Base-by-base conservation (phyloP, 352 stramenopile species). In the Poterioochromonas sp. region DNA sequence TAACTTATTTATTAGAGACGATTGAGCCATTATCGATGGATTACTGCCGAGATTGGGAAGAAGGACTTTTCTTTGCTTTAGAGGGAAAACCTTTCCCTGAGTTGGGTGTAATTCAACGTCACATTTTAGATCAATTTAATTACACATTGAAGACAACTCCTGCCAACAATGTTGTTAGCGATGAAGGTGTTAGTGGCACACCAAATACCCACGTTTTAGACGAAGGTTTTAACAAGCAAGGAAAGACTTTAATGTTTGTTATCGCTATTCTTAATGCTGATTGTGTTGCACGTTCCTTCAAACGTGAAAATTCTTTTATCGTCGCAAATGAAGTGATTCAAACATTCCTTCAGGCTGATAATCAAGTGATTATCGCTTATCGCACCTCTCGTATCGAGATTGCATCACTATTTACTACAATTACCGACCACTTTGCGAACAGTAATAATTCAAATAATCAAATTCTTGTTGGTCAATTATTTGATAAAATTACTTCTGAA, bases 1-100 rank as follows among this genome's bases (percentile, higher is more conserved):
- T 60, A 29, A 63, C n/a, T 3, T 37, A 40, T 5, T 29, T 76
- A 20, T 20, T 11, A 22, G 43, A 65, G 2, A 34, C 11, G 1
- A 32, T 44, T 22, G 43, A 78, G 32, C 2, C 2, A 15, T 22
- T 49, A 3, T 68, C 71, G 18, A 41, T 68, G 47, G 71, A 78
- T 2, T 78, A 39, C 32, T 63, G 22, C 20, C 3, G 32, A 18
- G 71, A 78, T 53, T 78, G 71, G 71, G 26, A 11, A 18, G 71
- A 78, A 39, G 47, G 2, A 11, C 5, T 65, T 44, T 63, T 32
- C 32, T 68, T 78, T 39, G 47, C 47, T 49, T 68, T 68, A 12
- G 47, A 26, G 11, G 29, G 26, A 35, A 20, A 18, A 35, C 40
- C 65, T 15, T 5, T 40, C 5, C 5, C 12, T 11, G 58, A 37